Evolutionary conservation across 129 eudicot species (phyloP), one percentile per base, ranked within the genome.

Genomic region (Artemisia tridentata): DNA sequence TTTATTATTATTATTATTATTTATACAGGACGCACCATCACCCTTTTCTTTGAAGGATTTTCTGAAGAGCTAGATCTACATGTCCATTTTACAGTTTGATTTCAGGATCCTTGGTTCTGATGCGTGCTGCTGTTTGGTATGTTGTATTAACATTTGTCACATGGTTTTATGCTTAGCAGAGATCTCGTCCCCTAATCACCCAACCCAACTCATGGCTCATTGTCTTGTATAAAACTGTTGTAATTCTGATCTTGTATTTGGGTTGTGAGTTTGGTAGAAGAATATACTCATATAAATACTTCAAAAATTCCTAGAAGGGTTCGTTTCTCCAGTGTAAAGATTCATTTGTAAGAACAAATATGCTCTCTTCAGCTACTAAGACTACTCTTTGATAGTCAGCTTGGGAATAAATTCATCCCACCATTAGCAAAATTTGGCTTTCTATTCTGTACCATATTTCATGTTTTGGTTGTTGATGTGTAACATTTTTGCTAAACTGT

Each of bases 191-290:
- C 25, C 25, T 63, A 16, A 63, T 63, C 50, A 34, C n/a, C 27
- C 51, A 41, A 34, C 25, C 27, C 49, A 63, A 63, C 68, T 38
- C 15, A 41, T 38, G 68, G 11, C 23, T 8, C 14, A n/a, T 16
- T 63, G 41, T 20, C 65, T 41, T 38, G 68, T 63, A 31, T 34
- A 63, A 63, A 63, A 38, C 51, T 8, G 25, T 63, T 63, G 49
- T 63, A 63, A 63, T 34, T 34, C 38, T 63, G 68, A 15, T 63
- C 68, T 63, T 38, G 68, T 69, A 31, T 69, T 53, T 53, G 64
- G 74, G 69, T 43, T 45, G 20, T 55, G 54, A 19, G 53, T 59
- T 8, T 11, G 59, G 68, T 20, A 55, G 75, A 54, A 73, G 64
- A 45, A 63, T 31, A n/a, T 34, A 19, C 54, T 53, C 50, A 48